A percentile compares a stretch with the other conserved stretches of the same genome.
Conservation (phyloP, 257 asterid genomes). For the Nicotiana benthamiana region DNA sequence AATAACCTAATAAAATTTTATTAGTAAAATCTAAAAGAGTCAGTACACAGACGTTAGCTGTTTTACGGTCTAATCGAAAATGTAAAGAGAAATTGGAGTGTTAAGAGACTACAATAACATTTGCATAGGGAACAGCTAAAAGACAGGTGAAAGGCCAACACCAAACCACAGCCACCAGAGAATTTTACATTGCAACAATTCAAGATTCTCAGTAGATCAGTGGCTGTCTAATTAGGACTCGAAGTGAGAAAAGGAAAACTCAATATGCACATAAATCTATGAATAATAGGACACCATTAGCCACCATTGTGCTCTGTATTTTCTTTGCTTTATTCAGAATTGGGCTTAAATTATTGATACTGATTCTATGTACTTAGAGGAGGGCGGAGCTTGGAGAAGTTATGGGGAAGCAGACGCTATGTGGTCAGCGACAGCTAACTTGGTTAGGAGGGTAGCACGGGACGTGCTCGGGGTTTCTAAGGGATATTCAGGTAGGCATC, state of each 20-base stretch:
- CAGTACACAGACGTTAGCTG: too few relatives aligned
- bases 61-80: too few relatives aligned
- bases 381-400: too few relatives aligned
- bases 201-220: neutral
- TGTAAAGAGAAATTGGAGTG: neutral
- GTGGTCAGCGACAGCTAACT: too few relatives aligned
- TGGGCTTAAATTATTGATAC: neutral
- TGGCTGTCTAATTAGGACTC: neutral
- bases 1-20: too few relatives aligned
- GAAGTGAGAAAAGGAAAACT: neutral
- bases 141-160: slow-evolving; percentile 27
- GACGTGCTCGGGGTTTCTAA: too few relatives aligned
- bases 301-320: slow-evolving; percentile 10
- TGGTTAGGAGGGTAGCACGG: too few relatives aligned
- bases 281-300: slow-evolving; percentile 7
- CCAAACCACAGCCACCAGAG: slow-evolving; percentile 38
- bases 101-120: neutral
- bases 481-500: too few relatives aligned
- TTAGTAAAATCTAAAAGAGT: too few relatives aligned
- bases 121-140: slow-evolving; percentile 27
- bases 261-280: slow-evolving; percentile 8
- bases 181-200: neutral
- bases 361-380: neutral
- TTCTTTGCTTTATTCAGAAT: slow-evolving; percentile 3
- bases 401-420: too few relatives aligned